Evolutionary conservation across 2,329 filamentous ascomycete species (phyloP).

Genomic region (Fusarium nematophilum): DNA sequence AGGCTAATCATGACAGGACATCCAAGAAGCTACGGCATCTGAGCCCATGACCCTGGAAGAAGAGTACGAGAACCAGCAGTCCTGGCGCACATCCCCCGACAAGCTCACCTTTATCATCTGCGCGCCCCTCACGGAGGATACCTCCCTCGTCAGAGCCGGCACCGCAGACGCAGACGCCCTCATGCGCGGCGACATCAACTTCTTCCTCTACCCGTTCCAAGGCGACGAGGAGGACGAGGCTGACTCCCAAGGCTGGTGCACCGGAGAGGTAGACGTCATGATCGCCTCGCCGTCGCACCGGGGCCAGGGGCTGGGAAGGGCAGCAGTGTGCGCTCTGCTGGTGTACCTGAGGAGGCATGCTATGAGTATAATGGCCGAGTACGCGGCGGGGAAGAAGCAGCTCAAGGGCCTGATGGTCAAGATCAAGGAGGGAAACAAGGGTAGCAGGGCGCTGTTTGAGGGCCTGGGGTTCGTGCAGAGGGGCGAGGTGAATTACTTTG

Average conservation of each 20-base stretch:
- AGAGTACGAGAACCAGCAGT: conserved; percentile 91
- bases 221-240: conserved; percentile 57
- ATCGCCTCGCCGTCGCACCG: conserved; percentile 71
- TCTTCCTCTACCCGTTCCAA: conserved; percentile 77
- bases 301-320: conserved; percentile 72
- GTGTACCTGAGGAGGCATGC: conserved; percentile 71
- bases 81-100: conserved; percentile 83
- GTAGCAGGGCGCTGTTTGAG: conserved; percentile 63
- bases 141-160: conserved; percentile 45
- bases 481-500: conserved; percentile 69
- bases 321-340: conserved; percentile 75
- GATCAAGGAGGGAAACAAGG: conserved; percentile 66
- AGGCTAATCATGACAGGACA: conserved; percentile 61
- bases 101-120: conserved; percentile 95
- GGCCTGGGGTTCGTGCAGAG: conserved; percentile 63
- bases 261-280: conserved; percentile 90
- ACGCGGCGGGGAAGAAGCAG: conserved; percentile 41
- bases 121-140: conserved; percentile 51
- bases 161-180: conserved; percentile 63
- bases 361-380: conserved; percentile 63
- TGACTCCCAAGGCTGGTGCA: conserved; percentile 41
- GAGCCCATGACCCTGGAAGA: conserved; percentile 83
- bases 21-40: conserved; percentile 87
- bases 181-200: conserved; percentile 82
- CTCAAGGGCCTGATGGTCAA: conserved; percentile 63